Evolutionary conservation across 225 moss, liverwort and hornwort species (phyloP), one percentile per base, ranked within the genome.

Genomic region (Sphagnum tenellum): DNA sequence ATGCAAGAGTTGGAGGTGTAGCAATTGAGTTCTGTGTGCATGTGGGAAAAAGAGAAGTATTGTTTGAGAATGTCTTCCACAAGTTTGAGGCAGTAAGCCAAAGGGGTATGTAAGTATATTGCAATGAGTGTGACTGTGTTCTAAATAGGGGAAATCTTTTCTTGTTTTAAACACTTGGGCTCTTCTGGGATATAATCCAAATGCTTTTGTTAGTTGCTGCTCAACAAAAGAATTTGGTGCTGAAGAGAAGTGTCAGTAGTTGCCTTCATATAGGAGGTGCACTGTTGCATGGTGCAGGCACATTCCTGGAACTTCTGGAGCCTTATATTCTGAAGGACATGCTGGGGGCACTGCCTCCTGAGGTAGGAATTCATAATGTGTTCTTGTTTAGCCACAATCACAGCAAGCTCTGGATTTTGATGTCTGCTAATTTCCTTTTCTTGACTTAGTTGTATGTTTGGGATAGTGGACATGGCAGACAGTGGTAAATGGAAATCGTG

Each of bases 1-100:
- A 99, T 82, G 90, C 93, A 70, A 90, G 98, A 88, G 98, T 99
- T 67, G 98, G 98, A 55, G 98, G 98, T 67, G 98, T 99, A 72
- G 98, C 98, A 62, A 99, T 99, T 76, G 98, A 99, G 71, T 99
- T 98, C 65, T 99, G 98, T 81, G 98, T 99, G 47, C 98, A 99
- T 68, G 89, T 99, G 69, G 79, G 82, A 45, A 99, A 99, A 82
- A 90, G 85, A 55, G 98, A 90, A 66, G 98, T 98, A 71, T 76
- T 98, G 53, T 98, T 98, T 82, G 93, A 88, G 75, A 90, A 88
- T 67, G 90, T 98, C 62, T 93, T 98, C 84, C 87, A 83, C 89
- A 93, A 93, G 74, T 98, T 98, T 80, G 98, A 89, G 68, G 86
- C 79, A 52, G 98, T 98, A 68, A 89, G 79, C 55, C 98, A 98